Evolutionary conservation across 2,329 filamentous ascomycete genomes (phyloP), one percentile per base, ranked within the genome.

Genomic region (Hyphodiscus sp.): DNA sequence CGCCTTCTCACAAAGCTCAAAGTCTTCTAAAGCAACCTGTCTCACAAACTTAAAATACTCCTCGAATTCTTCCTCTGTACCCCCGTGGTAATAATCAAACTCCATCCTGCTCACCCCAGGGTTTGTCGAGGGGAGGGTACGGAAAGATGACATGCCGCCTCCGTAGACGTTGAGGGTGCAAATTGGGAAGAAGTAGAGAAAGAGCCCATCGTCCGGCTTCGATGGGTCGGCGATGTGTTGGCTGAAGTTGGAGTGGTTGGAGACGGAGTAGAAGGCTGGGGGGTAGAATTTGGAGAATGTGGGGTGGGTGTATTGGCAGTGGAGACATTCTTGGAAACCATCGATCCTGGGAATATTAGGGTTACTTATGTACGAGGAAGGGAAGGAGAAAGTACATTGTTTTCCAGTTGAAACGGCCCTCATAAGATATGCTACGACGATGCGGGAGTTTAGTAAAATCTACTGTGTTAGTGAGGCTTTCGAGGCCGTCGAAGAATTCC

Each of bases 391-490:
- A 60, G 53, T 65, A 75, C 77, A 80, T 80, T 0, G 78, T 80
- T 62, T 81, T 81, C 78, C 78, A 81, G 63, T 82, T 82, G 69
- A 81, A 81, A 0, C 71, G 70, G 2, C 79, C 78, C 49, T 76
- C 71, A 52, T 81, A 82, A n/a, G 71, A 73, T 57, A 81, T 77
- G 44, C 75, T 76, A 20, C 73, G 71, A 2, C 76, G 71, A 58
- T 79, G 70, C 0, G 77, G 77, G 1, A 79, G 68, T 51, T 74
- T 71, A 3, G 76, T 79, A 61, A 81, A 82, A 54, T 81, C 76
- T 2, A 80, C 76, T 43, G 66, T 71, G 2, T 69, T 68, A 1
- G 79, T 70, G 2, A 80, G 56, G 1, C 70, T 68, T 56, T 80
- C 74, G 0, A 82, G 67, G 1, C 77, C 74, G 0, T 73, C 74